A percentile compares a stretch with the other conserved stretches of the same genome.
These are phyloP conservation scores for Pythium utonaiense DNA, from an alignment of 352 stramenopile species.

Conservation along the genomic window DNA sequence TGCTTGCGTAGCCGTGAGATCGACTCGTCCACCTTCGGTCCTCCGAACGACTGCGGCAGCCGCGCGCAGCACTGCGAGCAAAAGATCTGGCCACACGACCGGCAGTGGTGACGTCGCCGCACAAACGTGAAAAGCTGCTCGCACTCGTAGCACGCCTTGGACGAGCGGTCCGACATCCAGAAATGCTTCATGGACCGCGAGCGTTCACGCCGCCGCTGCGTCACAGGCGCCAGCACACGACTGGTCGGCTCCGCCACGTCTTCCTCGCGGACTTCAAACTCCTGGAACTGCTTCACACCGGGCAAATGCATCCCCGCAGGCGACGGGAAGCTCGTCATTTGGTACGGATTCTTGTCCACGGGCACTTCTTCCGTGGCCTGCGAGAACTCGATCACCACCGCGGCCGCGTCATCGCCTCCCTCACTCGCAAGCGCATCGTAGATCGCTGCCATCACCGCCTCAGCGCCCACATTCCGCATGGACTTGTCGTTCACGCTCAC, in stretches of 20 bases:
- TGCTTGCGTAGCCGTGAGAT: constrained; percentile 77
- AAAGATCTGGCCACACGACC: constrained; percentile 85
- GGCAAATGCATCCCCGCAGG: constrained; percentile 61
- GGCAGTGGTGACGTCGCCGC: constrained; percentile 72
- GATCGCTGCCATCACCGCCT: constrained; percentile 47
- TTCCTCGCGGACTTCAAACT: constrained; percentile 22
- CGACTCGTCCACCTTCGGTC: constrained; percentile 70
- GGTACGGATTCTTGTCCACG: constrained; percentile 62
- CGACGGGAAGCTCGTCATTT: constrained; percentile 71
- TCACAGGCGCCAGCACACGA: constrained; percentile 19
- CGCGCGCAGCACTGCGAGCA: constrained; percentile 77
- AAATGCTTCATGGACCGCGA: constrained; percentile 83
- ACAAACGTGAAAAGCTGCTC: constrained; percentile 84
- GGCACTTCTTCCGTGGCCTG: constrained; percentile 64
- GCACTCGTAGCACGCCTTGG: constrained; percentile 81
- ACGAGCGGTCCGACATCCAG: constrained; percentile 87
- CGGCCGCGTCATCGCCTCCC: background rate
- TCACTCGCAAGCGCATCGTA: constrained; percentile 16
- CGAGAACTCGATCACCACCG: constrained; percentile 56
- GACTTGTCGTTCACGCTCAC: constrained; percentile 53
- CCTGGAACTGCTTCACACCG: constrained; percentile 52
- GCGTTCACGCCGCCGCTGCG: constrained; percentile 36
- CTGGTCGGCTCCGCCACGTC: background rate
- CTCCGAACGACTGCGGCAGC: constrained; percentile 74
- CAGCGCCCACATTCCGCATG: constrained; percentile 44